Base-by-base conservation (phyloP, 257 asterid species). In the Capsicum rhomboideum region DNA sequence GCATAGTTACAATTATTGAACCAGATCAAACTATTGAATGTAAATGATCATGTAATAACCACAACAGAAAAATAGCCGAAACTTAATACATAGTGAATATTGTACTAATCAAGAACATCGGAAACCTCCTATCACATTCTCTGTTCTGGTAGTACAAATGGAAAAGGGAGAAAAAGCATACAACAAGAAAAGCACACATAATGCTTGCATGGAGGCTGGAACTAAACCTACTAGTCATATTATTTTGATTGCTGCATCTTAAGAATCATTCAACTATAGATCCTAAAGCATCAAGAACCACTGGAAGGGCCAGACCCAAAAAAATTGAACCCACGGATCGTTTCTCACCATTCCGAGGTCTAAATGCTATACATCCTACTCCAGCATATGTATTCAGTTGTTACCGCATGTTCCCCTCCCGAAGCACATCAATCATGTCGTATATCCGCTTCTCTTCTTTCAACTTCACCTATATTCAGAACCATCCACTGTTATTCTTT, bases 401-500 rank as follows among this genome's bases (percentile, higher is more conserved):
- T 87, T 84, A 96, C 88, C 98, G 87, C 99, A 94, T 94, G 85
- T 90, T 94, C 71, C 99, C 99, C 92, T 94, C 98, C 1, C 94
- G 94, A 83, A 94, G 91, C 69, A 96, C 98, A 59, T 96, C 99
- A 3, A 94, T 94, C 99, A 96, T 96, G 86, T 93, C 90, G 55
- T 86, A 94, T 77, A 96, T 90, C 80, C 91, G 87, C 92, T 96
- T 92, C 77, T 92, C 93, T n/a, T 93, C 94, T 79, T 90, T 92
- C 55, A 89, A 85, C 44, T 85, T 90, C 61, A 94, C 94, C 99
- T 93, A 93, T 88, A 86, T 68, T 82, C 75, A 42, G 46, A 61
- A 80, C 64, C 42, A 84, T 29, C 17, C 8, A 23, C 0, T 49
- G 23, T 75, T 14, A 75, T 68, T 34, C 77, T 68, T 68, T 34